Base-by-base conservation (phyloP, 2,329 filamentous ascomycete species). In the Apiospora koreana region DNA sequence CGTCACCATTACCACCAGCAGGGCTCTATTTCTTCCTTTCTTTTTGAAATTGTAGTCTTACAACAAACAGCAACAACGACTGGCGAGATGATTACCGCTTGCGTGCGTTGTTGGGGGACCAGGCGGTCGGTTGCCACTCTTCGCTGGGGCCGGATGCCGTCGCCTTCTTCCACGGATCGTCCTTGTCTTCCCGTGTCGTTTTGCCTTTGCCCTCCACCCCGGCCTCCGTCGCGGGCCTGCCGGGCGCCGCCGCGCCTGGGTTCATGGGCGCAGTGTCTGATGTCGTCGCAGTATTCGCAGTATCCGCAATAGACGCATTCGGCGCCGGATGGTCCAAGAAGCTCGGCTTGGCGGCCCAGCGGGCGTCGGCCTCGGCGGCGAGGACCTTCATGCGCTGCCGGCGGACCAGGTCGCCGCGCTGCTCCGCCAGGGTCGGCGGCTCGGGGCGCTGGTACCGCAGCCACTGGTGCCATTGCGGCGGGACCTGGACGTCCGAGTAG, bases 381-480 rank as follows among this genome's bases (percentile, higher is more conserved):
- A 91, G 82, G 7, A 83, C 72, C 77, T 86, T 86, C 73, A 91
- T 84, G 70, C 84, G 82, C 67, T 83, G 81, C 78, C 85, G 87
- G 35, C 90, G 84, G 14, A 78, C 76, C 1, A 88, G 77, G 68
- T 92, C 90, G 43, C 77, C 79, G 8, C 80, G 76, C 78, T 91
- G 89, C 78, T 92, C 90, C 0, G 80, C 79, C 14, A 92, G 78
- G 1, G 82, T 86, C 0, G 90, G 90, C 1, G 90, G 82, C 0
- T 85, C 78, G 2, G 76, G 72, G 25, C 90, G 87, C 64, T 86
- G 88, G 78, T 92, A 84, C 21, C 90, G 88, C 66, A 92, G 83
- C 90, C 90, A 92, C 76, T 92, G 89, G 80, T 92, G 89, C 90
- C 90, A 92, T 73, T 86, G 84, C 14, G 90, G 89, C 68, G 86